A percentile compares a stretch with the other conserved stretches of the same genome.
Evolutionary conservation across 2,329 filamentous ascomycete species (phyloP).

Genomic region (Neospermospora avenae): DNA sequence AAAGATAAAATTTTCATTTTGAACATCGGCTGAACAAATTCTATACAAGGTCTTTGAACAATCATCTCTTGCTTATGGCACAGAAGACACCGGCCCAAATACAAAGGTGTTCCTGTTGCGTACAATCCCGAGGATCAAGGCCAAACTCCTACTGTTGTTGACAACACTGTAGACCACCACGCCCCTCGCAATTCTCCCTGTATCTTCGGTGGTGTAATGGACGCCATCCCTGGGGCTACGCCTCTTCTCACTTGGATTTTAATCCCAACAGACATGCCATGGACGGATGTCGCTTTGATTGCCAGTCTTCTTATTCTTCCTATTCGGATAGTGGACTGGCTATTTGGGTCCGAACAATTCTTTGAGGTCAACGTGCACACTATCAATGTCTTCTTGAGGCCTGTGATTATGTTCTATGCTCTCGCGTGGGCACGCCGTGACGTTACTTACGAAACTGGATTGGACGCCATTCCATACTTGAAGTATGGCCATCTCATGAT

Average conservation of each 20-base stretch:
- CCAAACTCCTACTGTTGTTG: no score
- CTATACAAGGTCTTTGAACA: not conserved
- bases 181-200: no score
- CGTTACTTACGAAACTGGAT: not conserved
- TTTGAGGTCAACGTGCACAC: not conserved
- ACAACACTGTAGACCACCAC: no score
- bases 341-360: not conserved
- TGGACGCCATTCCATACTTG: not conserved
- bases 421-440: not conserved
- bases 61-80: no score
- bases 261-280: not conserved
- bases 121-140: no score
- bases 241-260: not conserved
- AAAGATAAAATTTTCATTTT: no score
- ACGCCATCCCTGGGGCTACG: not conserved
- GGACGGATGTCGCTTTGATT: not conserved
- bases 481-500: not conserved
- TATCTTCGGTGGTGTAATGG: no score
- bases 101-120: no score
- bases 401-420: not conserved
- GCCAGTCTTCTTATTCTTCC: not conserved
- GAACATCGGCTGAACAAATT: no score
- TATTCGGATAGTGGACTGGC: not conserved
- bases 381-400: not conserved
- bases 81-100: no score